These are phyloP conservation scores for Coccomyxa subellipsoidea DNA, from an alignment of 163 green algal genomes.

Conservation along the genomic window DNA sequence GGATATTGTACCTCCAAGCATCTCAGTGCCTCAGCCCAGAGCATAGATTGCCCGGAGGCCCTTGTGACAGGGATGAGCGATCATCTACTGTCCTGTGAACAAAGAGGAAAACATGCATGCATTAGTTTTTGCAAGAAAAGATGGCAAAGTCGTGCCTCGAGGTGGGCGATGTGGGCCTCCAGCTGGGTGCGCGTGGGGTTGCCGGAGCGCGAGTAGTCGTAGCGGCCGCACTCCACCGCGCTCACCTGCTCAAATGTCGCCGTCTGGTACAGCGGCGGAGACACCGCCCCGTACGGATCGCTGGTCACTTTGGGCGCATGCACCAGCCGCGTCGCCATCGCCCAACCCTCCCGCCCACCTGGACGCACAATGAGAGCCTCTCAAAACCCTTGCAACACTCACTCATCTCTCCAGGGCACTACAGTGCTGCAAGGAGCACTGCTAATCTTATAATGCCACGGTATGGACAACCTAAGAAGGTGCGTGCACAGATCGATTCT, in stretches of 20 bases:
- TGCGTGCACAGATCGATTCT: too few relatives aligned
- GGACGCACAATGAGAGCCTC: not conserved
- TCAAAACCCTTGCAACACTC: too few relatives aligned
- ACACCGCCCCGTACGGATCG: constrained; percentile 74
- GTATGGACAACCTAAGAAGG: not conserved
- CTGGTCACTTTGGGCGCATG: constrained; percentile 40
- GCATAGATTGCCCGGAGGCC: too few relatives aligned
- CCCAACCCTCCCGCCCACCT: not conserved
- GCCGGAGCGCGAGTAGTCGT: constrained; percentile 96
- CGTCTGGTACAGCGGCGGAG: constrained; percentile 84
- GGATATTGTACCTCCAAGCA: too few relatives aligned
- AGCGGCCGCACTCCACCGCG: constrained; percentile 76
- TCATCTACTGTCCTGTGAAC: too few relatives aligned
- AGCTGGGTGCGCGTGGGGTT: constrained; percentile 93
- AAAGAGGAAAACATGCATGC: too few relatives aligned
- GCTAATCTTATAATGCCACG: not conserved
- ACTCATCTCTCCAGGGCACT: too few relatives aligned
- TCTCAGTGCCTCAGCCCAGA: too few relatives aligned
- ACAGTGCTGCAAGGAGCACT: not conserved
- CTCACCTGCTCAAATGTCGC: constrained; percentile 92
- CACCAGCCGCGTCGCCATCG: constrained; percentile 52
- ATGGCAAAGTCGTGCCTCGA: constrained; percentile 59
- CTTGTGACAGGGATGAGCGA: too few relatives aligned
- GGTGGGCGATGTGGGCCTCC: constrained; percentile 81
- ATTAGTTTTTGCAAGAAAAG: too few relatives aligned